A percentile compares a stretch with the other conserved stretches of the same genome.
Conservation (phyloP, 108 stramenopile species). For the Fistulifera solaris region DNA sequence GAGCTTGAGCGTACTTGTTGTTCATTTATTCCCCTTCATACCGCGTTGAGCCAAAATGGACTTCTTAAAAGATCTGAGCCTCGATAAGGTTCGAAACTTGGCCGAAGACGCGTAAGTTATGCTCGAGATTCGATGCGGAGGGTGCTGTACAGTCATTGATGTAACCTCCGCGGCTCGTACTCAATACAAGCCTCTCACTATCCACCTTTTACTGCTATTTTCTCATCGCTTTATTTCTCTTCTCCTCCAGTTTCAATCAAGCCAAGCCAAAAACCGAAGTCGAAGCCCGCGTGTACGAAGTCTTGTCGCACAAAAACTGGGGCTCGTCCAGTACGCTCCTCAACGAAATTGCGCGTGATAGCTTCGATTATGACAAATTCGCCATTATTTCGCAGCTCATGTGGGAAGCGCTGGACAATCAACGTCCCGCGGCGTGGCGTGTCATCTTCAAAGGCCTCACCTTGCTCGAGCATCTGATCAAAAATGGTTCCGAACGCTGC, state of each 20-base stretch:
- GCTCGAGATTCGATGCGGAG: background rate
- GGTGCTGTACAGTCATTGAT: too few relatives aligned
- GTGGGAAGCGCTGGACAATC: constrained; percentile 83
- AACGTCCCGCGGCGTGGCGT: constrained; percentile 79
- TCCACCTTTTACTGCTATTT: background rate
- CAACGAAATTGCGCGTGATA: constrained; percentile 92
- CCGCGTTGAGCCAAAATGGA: too few relatives aligned
- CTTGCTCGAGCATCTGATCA: constrained; percentile 89
- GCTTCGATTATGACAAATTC: constrained; percentile 84
- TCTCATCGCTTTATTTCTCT: background rate
- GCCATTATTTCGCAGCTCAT: constrained; percentile 59
- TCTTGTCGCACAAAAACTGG: constrained; percentile 97
- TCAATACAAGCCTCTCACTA: too few relatives aligned
- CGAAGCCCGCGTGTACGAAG: constrained; percentile 93
- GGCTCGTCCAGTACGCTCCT: constrained; percentile 91
- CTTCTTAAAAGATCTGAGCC: constrained; percentile 73
- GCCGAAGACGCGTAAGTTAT: constrained; percentile 87
- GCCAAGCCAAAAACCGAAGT: constrained; percentile 88
- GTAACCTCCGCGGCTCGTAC: too few relatives aligned
- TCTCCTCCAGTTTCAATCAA: constrained; percentile 70
- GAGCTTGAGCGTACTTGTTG: too few relatives aligned
- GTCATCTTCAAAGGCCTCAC: constrained; percentile 89
- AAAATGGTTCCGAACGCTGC: constrained; percentile 92
- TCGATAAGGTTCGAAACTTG: constrained; percentile 83
- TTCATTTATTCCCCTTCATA: too few relatives aligned